These are phyloP conservation scores for Dactylorhiza incarnata DNA, from an alignment of 106 monocot species.

Conservation along the genomic window DNA sequence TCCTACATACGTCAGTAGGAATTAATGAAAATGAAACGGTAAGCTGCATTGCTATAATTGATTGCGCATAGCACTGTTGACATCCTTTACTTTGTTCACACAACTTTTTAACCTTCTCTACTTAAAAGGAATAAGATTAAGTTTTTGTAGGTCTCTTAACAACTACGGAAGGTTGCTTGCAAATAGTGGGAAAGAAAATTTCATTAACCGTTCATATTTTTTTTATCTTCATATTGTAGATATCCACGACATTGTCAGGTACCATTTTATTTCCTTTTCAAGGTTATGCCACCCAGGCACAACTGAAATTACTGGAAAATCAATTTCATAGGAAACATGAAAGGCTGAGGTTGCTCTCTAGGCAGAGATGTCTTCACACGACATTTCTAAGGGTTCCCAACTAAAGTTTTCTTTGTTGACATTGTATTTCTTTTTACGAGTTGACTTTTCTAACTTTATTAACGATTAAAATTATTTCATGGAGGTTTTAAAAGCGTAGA, in stretches of 20 bases:
- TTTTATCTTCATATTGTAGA: constrained; percentile 9
- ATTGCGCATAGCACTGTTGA: neutral
- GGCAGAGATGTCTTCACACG: no score
- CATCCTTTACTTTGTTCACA: neutral
- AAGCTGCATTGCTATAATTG: neutral
- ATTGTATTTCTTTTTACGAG: no score
- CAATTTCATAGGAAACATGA: constrained; percentile 33
- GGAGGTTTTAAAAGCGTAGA: no score
- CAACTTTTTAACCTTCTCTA: neutral
- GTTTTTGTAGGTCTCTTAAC: neutral
- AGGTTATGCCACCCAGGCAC: constrained; percentile 14
- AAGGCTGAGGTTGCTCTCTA: no score
- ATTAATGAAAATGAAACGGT: constrained; percentile 26
- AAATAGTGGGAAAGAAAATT: neutral
- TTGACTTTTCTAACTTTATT: no score
- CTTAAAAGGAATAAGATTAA: neutral
- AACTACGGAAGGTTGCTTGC: neutral
- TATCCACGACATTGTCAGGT: constrained; percentile 10
- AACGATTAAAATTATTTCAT: no score
- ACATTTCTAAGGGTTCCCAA: no score
- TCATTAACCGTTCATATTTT: constrained; percentile 1
- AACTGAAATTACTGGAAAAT: constrained; percentile 11
- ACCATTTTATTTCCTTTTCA: constrained; percentile 7
- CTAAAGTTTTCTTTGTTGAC: no score
- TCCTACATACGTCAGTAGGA: constrained; percentile 31